Evolutionary conservation across 345 rosid genomes (phyloP), one percentile per base, ranked within the genome.

Genomic region (Geranium brycei): DNA sequence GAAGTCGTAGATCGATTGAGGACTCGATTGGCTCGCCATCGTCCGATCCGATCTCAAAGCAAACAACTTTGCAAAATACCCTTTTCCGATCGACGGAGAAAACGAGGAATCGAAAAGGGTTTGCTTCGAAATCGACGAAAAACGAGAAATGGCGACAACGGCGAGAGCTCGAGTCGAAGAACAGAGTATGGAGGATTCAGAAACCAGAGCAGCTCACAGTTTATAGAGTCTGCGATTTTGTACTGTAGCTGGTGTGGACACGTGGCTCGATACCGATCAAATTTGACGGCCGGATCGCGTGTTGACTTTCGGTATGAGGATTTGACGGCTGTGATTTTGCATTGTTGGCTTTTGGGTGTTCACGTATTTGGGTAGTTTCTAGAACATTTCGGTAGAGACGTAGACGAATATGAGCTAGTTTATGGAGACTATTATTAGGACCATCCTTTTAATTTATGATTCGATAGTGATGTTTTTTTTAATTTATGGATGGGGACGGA

Each of bases 1-100:
- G 86, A 91, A 88, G 64, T 87, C 91, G 55, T 91, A 75, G 17
- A 87, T 59, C 47, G 93, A 85, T 51, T 75, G 72, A n/a, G 77
- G 41, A 31, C 72, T 63, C 40, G 95, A 82, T 61, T 78, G 71
- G 72, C 79, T 60, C 41, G 95, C 95, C 96, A 91, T 89, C 0
- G 85, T 67, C 63, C 64, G 81, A 17, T 77, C 74, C 8, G 79
- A 79, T 75, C 86, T 75, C 57, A 67, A 70, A 76, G 74, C 60
- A 64, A 68, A n/a, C 1, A 70, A 38, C 41, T 72, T 62, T 64
- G 30, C 31, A 0, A 62, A 40, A 12, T 35, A 0, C 31, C 28
- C 41, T 35, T 3, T 35, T 59, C 59, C 28, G 57, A 57, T 38
- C 53, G 41, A 35, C 41, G 7, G 74, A 17, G 63, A 59, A 61